Base-by-base conservation (phyloP, 805 yeast genomes). In the Zygoascus flipseniorum region DNA sequence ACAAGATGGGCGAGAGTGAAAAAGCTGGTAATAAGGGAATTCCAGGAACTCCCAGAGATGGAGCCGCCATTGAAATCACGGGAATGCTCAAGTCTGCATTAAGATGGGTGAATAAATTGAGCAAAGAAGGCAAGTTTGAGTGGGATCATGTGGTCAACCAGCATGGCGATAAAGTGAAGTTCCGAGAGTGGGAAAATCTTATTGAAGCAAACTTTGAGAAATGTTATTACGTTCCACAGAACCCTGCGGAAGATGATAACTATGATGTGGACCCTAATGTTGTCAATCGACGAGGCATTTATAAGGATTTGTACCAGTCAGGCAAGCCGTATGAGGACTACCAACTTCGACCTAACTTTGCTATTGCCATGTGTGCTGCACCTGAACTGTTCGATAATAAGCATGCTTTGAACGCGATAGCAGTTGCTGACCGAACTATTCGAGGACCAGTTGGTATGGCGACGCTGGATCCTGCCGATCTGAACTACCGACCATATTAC, bases 21-120 rank as follows among this genome's bases (percentile, higher is more conserved):
- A 75, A 70, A 53, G 97, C 98, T 0, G 84, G 85, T 1, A 83
- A 81, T 55, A 86, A 84, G 60, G 99, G 99, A n/a, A 74, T 80
- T 37, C 99, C 99, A 1, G 99, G 98, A 1, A 92, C 98, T 0
- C 98, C 99, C 23, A 79, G 99, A 65, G 96, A 90, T 69, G 99
- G 99, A 39, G 96, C 97, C 1, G 97, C 95, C 2, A 76, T 92
- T 53, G 99, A 92, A 69, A 85, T 92, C 54, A 89, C 81, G 61
- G 99, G 97, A 0, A 72, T 92, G 56, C 71, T 93, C 64, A 90
- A 90, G 70, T 86, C 96, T 68, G 70, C 87, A 1, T 72, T 92
- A 62, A 74, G 97, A 57, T 93, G 89, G 78, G 89, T 88, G 18
- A 76, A 80, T 60, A 76, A 78, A 44, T 69, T 89, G 57, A 68